phyloP scores from a whole-genome alignment of 2,329 filamentous ascomycete species.

The Apiospora sp. region DNA sequence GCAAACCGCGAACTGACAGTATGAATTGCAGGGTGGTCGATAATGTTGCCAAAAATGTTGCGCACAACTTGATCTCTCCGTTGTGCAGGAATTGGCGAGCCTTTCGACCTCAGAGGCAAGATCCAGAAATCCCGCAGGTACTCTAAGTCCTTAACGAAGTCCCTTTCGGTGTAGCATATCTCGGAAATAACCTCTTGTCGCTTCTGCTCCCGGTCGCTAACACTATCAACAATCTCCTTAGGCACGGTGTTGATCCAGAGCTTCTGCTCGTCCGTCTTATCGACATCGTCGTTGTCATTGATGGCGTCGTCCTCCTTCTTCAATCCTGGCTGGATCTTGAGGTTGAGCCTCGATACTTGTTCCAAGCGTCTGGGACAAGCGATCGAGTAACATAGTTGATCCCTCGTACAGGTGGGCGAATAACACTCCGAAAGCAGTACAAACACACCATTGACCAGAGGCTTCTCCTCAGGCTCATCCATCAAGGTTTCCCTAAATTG shows the following conservation, averaged over 20 bases:
- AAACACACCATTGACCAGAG: conserved; percentile 90
- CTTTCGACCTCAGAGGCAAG: conserved; percentile 81
- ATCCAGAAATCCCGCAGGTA: conserved; percentile 99
- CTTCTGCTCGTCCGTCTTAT: conserved; percentile 94
- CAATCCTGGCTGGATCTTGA: conserved; percentile 90
- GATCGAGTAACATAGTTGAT: conserved; percentile 97
- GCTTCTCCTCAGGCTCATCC: conserved; percentile 78
- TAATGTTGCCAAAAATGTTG: conserved; percentile 94
- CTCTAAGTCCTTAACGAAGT: conserved; percentile 98
- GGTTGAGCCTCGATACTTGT: conserved; percentile 91
- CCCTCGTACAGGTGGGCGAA: conserved; percentile 93
- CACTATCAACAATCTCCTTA: conserved; percentile 90
- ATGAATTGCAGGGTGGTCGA: conserved; percentile 83
- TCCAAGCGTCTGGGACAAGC: conserved; percentile 92
- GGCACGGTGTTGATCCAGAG: conserved; percentile 99
- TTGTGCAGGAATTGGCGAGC: conserved; percentile 87
- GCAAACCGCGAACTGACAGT: conserved; percentile 89
- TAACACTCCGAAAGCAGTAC: conserved; percentile 97
- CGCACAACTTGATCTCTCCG: conserved; percentile 90
- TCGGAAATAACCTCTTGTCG: conserved; percentile 98
- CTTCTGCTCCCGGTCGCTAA: conserved; percentile 93
- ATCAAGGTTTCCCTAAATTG: conserved; percentile 94
- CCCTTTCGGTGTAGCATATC: conserved; percentile 97
- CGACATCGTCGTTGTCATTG: conserved; percentile 78
- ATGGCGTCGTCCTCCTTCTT: conserved; percentile 67